Conservation (phyloP, 176 grass and related monocot genomes). For the Ananas comosus region DNA sequence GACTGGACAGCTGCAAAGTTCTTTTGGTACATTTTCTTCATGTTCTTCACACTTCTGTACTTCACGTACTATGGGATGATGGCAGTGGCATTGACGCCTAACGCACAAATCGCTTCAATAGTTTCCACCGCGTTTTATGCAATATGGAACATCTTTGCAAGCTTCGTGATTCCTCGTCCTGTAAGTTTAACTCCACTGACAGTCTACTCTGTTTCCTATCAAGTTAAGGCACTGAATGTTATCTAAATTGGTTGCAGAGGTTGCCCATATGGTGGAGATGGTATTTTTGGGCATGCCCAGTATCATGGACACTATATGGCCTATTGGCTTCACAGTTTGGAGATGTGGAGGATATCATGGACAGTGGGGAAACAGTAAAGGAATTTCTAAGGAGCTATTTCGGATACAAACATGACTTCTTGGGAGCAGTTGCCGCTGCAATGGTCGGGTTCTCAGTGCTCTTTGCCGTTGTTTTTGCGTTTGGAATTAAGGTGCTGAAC, state of each 20-base stretch:
- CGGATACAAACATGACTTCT: conserved; percentile 54
- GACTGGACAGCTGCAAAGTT: conserved; percentile 25
- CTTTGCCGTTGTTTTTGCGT: conserved; percentile 53
- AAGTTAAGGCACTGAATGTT: background rate
- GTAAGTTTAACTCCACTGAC: background rate
- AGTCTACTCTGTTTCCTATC: too few species aligned
- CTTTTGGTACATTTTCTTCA: conserved; percentile 56
- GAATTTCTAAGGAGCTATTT: conserved; percentile 46
- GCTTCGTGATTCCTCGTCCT: conserved; percentile 13
- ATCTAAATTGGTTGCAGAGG: conserved; percentile 18
- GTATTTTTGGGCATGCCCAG: conserved; percentile 30
- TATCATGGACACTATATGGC: conserved; percentile 25
- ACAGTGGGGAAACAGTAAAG: conserved; percentile 38
- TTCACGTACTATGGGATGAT: conserved; percentile 22
- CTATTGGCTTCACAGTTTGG: conserved; percentile 22
- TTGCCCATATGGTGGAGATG: conserved; percentile 28
- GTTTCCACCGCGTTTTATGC: conserved; percentile 18
- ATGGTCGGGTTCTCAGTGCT: conserved; percentile 55
- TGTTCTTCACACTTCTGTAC: conserved; percentile 50
- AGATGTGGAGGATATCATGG: conserved; percentile 8
- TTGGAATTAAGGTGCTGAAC: conserved; percentile 52
- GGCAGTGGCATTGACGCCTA: conserved; percentile 14
- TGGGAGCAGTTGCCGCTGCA: conserved; percentile 55
- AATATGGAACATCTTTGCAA: conserved; percentile 17
- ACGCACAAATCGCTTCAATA: conserved; percentile 7